phyloP scores from a whole-genome alignment of 345 rosid genomes.

The Angophora floribunda region DNA sequence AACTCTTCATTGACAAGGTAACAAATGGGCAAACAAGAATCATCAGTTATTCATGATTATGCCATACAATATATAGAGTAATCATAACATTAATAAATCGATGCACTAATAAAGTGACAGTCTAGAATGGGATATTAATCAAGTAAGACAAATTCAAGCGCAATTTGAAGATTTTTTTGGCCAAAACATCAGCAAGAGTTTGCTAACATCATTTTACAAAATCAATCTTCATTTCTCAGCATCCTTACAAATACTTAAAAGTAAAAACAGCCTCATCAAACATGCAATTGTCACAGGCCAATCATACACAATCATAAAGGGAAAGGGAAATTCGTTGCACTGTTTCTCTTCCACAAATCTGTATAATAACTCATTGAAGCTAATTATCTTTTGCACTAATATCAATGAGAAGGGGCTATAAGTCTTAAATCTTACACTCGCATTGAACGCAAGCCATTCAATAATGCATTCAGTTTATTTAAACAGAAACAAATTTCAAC shows the following conservation, averaged over 20 bases:
- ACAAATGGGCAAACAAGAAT: neutral
- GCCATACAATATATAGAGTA: neutral
- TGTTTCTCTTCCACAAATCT: neutral
- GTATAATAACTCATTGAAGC: neutral
- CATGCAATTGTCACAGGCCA: too few species aligned
- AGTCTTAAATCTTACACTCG: neutral
- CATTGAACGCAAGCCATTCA: neutral
- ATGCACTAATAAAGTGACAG: neutral
- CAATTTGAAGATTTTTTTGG: neutral
- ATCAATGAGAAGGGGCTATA: neutral
- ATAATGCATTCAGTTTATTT: neutral
- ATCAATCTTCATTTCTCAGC: neutral
- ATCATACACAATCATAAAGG: neutral
- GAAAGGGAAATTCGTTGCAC: neutral
- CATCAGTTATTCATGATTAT: neutral
- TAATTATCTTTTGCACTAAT: neutral
- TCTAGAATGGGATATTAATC: neutral
- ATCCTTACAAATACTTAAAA: neutral
- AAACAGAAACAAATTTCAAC: neutral
- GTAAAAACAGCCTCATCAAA: neutral
- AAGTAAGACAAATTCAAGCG: neutral
- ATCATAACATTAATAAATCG: neutral
- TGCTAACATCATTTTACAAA: neutral
- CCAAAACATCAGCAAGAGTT: neutral
- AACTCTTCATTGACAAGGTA: constrained; percentile 36